Evolutionary conservation across 176 grass and related monocot genomes (phyloP), one percentile per base, ranked within the genome.

Genomic region (Triticum urartu): DNA sequence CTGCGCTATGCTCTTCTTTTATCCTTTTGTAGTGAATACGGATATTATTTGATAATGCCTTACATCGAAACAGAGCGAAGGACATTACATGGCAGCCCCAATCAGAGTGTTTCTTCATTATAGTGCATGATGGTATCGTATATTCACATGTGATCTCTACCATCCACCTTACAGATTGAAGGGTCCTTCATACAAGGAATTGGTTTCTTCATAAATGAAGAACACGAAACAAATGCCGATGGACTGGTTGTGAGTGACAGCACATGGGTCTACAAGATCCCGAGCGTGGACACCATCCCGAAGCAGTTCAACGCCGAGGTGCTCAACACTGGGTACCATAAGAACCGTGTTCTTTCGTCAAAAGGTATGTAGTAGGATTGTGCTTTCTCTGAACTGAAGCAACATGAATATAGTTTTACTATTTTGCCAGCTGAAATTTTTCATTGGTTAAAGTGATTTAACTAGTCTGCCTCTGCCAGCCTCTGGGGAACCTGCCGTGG

Each of bases 261-360:
- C 40, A 91, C 92, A 38, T 91, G 92, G 92, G 88, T 86, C 73
- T 94, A 94, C 66, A 94, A 91, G 66, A 94, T 94, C 34, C 92
- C 92, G 85, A 94, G 86, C 5, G 67, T 94, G 1, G 87, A 94
- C 66, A 89, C 56, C 24, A 94, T 94, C 17, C 87, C 92, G 9
- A 94, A 91, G 80, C 54, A 89, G 11, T 94, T 94, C 89, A 94
- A 94, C 65, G 89, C 56, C 0, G 89, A 94, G 71, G 58, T 91
- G 20, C 52, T 94, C 2, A 94, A 89, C 42, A 91, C 67, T 30
- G 87, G 89, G 82, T 86, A 91, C 32, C 87, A 89, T 52, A 87
- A 91, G 79, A 33, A 91, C 45, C 90, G 90, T 38, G 88, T 95
- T 45, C 93, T 95, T 48, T 95, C 90, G 59, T 95, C 93, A n/a